phyloP scores from a whole-genome alignment of 495 filamentous ascomycete genomes.

The Massariosphaeria phaeospora region DNA sequence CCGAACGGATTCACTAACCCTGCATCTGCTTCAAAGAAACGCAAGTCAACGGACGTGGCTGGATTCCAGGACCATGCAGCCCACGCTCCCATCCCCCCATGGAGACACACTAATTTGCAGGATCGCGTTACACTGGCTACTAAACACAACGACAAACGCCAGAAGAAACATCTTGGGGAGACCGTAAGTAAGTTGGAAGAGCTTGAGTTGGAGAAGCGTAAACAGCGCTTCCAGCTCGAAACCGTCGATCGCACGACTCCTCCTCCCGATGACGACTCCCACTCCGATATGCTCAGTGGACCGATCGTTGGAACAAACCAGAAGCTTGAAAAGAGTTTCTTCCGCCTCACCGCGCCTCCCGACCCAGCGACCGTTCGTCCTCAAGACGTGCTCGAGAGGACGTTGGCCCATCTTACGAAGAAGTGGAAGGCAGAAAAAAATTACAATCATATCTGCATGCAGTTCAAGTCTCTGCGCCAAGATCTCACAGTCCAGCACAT shows the following conservation, averaged over 20 bases:
- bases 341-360: slow-evolving; percentile 85
- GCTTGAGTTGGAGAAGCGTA: slow-evolving; percentile 81
- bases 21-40: slow-evolving; percentile 54
- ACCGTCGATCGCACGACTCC: slow-evolving; percentile 1
- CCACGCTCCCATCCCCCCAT: slow-evolving; percentile 53
- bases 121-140: slow-evolving; percentile 64
- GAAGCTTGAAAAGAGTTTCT: slow-evolving; percentile 87
- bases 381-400: slow-evolving; percentile 70
- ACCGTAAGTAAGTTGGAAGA: slow-evolving; percentile 72
- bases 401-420: slow-evolving; percentile 80
- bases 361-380: slow-evolving; percentile 84
- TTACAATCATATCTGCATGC: slow-evolving; percentile 96
- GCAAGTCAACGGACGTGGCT: slow-evolving; percentile 63
- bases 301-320: slow-evolving; percentile 82
- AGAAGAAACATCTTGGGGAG: slow-evolving; percentile 44
- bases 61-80: not conserved
- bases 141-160: slow-evolving; percentile 54
- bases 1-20: slow-evolving; percentile 17
- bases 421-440: slow-evolving; percentile 94
- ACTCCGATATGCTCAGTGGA: slow-evolving; percentile 58
- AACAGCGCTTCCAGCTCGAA: slow-evolving; percentile 68
- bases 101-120: slow-evolving; percentile 75
- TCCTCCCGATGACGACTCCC: slow-evolving; percentile 44
- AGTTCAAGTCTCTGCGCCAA: slow-evolving; percentile 97
- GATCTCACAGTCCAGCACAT: slow-evolving; percentile 98